Conservation (phyloP, 2,329 filamentous ascomycete species). For the Pestalotiopsis sp. region DNA sequence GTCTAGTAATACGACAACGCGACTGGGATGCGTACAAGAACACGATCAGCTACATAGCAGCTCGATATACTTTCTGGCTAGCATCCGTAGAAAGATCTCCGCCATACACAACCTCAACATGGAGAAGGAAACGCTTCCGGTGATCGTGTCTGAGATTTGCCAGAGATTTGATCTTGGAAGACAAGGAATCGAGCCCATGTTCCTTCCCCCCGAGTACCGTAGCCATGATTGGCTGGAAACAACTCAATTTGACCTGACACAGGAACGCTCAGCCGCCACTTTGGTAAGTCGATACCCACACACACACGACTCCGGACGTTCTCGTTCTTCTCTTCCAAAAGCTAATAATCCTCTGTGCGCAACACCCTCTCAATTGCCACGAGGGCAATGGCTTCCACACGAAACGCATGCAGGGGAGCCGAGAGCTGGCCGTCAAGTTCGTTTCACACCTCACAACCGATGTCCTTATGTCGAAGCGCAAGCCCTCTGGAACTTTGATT, state of each 20-base stretch:
- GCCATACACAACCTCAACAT: neutral
- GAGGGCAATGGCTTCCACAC: conserved; percentile 5
- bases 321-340: neutral
- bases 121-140: neutral
- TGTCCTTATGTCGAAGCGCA: neutral
- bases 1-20: neutral
- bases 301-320: neutral
- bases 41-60: neutral
- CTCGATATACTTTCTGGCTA: neutral
- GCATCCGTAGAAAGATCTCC: neutral
- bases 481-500: neutral
- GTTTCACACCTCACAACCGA: conserved; percentile 8
- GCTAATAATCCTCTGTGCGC: neutral
- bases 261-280: neutral
- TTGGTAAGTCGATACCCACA: neutral
- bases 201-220: neutral
- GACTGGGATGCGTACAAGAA: neutral
- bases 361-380: neutral
- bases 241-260: conserved; percentile 1
- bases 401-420: conserved; percentile 1
- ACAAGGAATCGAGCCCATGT: neutral
- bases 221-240: conserved; percentile 1
- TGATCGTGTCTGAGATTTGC: conserved; percentile 6
- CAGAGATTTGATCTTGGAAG: neutral
- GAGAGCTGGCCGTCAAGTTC: neutral